A percentile compares a stretch with the other conserved stretches of the same genome.
Conservation (phyloP, 139 green algal genomes). For the Ulvella scutata region DNA sequence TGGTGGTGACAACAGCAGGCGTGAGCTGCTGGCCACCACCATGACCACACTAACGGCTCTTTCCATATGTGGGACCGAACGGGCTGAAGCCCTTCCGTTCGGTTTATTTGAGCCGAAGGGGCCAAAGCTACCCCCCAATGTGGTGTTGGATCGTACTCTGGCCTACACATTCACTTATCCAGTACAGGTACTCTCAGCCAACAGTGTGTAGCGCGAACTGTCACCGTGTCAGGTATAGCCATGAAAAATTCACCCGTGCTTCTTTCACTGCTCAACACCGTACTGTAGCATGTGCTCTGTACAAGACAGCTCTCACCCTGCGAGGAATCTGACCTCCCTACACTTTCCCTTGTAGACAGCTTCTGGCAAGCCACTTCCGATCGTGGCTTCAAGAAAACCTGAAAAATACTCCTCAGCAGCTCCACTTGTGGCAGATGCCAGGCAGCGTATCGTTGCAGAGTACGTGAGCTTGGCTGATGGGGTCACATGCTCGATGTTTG, state of each 20-base stretch:
- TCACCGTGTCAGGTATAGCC: too few relatives aligned
- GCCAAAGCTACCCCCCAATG: not conserved
- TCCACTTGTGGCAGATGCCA: slow-evolving; percentile 51
- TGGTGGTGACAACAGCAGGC: too few relatives aligned
- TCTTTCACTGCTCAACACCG: too few relatives aligned
- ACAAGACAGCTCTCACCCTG: too few relatives aligned
- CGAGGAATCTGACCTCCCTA: too few relatives aligned
- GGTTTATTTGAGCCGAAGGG: not conserved
- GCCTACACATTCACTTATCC: not conserved
- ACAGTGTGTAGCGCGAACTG: too few relatives aligned
- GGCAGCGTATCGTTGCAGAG: slow-evolving; percentile 70
- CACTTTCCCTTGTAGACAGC: too few relatives aligned
- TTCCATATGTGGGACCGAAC: too few relatives aligned
- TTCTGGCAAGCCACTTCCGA: slow-evolving; percentile 17
- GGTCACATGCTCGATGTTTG: slow-evolving; percentile 30
- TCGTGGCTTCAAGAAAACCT: slow-evolving; percentile 36
- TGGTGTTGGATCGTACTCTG: not conserved
- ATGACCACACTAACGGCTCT: too few relatives aligned
- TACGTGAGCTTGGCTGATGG: slow-evolving; percentile 22
- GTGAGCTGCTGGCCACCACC: too few relatives aligned
- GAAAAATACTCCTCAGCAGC: slow-evolving; percentile 61
- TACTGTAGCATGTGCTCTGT: too few relatives aligned
- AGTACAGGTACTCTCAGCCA: not conserved
- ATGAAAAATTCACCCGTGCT: too few relatives aligned
- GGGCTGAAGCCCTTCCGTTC: not conserved